These are phyloP conservation scores for Rosa lucieae DNA, from an alignment of 306 rosid species.

Conservation along the genomic window DNA sequence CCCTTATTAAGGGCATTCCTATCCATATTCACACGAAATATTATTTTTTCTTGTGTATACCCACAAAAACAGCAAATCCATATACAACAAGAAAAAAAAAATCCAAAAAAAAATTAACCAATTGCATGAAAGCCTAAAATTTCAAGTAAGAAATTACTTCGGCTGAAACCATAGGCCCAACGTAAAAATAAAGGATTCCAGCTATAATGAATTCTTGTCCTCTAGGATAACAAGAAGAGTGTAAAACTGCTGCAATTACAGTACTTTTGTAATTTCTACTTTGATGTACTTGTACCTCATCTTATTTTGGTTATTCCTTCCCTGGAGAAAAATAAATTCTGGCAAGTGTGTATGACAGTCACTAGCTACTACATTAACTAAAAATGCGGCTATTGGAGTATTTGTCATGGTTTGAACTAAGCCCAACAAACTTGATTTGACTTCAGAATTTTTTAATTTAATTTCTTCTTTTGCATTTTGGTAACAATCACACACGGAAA, in stretches of 20 bases:
- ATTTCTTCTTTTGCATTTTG: not conserved
- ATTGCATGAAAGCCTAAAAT: not conserved
- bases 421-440: not conserved
- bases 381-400: not conserved
- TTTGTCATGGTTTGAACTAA: not conserved
- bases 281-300: not conserved
- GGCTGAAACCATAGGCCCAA: not conserved
- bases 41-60: not conserved
- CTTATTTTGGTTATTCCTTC: not conserved
- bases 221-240: not conserved
- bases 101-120: not conserved
- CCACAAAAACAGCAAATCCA: not conserved
- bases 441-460: not conserved
- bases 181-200: not conserved
- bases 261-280: not conserved
- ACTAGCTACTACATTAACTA: not conserved
- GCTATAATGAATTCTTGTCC: not conserved
- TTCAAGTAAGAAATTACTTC: not conserved
- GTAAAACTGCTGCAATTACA: not conserved
- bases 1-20: not conserved
- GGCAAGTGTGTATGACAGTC: not conserved
- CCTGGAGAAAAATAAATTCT: not conserved
- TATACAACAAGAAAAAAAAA: not conserved
- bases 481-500: not conserved
- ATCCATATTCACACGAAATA: not conserved